These are phyloP conservation scores for Penstemon barbatus DNA, from an alignment of 257 asterid genomes.

Conservation along the genomic window DNA sequence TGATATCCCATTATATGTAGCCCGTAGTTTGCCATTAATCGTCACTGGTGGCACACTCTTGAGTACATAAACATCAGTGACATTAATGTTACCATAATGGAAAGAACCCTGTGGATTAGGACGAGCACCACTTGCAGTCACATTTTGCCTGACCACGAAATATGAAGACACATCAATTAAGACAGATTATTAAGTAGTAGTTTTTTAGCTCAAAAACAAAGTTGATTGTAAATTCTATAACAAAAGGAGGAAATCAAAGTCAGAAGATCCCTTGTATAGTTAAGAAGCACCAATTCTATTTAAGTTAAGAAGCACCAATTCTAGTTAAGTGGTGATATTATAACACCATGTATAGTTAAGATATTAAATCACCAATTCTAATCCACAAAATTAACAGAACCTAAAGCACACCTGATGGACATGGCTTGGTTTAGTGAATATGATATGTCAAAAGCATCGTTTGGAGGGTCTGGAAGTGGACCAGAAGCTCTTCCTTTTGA, in stretches of 20 bases:
- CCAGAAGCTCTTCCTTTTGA: constrained; percentile 73
- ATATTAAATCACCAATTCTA: background rate
- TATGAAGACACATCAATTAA: constrained; percentile 8
- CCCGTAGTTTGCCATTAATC: constrained; percentile 65
- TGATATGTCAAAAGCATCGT: constrained; percentile 59
- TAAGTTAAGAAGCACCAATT: too few species aligned
- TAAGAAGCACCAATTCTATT: too few species aligned
- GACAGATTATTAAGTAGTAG: background rate
- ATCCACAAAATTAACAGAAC: constrained; percentile 1
- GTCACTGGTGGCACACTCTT: constrained; percentile 52
- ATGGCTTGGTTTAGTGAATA: constrained; percentile 77
- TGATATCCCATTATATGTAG: constrained; percentile 80
- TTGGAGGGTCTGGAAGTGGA: constrained; percentile 92
- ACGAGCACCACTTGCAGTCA: constrained; percentile 93
- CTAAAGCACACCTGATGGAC: constrained; percentile 64
- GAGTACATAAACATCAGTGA: constrained; percentile 65
- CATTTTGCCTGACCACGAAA: constrained; percentile 67
- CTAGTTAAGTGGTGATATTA: too few species aligned
- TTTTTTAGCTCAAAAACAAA: too few species aligned
- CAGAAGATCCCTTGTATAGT: too few species aligned
- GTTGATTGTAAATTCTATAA: too few species aligned
- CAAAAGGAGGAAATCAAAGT: too few species aligned
- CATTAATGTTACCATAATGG: constrained; percentile 80
- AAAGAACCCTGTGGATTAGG: constrained; percentile 99
- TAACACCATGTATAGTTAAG: background rate